These are phyloP conservation scores for Lachnellula cervina DNA, from an alignment of 2,329 filamentous ascomycete species.

Conservation along the genomic window DNA sequence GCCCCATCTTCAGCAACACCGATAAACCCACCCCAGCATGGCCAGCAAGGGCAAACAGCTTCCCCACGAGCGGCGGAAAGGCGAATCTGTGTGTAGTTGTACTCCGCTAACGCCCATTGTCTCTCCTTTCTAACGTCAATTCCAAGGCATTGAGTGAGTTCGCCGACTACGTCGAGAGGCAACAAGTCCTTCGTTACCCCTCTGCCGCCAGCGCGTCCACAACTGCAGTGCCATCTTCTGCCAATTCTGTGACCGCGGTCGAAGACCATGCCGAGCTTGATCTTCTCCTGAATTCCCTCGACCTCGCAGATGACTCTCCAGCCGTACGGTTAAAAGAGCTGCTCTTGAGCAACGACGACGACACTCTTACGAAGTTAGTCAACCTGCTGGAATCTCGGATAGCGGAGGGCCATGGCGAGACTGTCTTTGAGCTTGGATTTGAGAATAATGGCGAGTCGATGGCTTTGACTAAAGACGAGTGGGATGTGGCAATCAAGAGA, in stretches of 20 bases:
- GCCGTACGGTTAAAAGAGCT: slow-evolving; percentile 70
- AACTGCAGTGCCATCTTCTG: slow-evolving; percentile 7
- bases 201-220: slow-evolving; percentile 22
- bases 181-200: slow-evolving; percentile 70
- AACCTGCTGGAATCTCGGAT: slow-evolving; percentile 64
- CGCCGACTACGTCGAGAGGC: slow-evolving; percentile 93
- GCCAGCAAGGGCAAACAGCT: slow-evolving; percentile 53
- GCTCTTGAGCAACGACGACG: slow-evolving; percentile 60
- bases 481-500: slow-evolving; percentile 65
- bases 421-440: slow-evolving; percentile 84
- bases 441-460: slow-evolving; percentile 87
- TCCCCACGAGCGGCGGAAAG: slow-evolving; percentile 75
- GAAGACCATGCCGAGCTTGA: slow-evolving; percentile 86
- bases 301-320: slow-evolving; percentile 64
- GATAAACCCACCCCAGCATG: slow-evolving; percentile 36
- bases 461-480: slow-evolving; percentile 68
- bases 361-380: slow-evolving; percentile 57
- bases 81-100: slow-evolving; percentile 64
- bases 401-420: slow-evolving; percentile 81
- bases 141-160: slow-evolving; percentile 81
- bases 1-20: slow-evolving; percentile 1
- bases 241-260: slow-evolving; percentile 8
- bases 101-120: neutral
- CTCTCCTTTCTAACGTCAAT: neutral
- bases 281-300: slow-evolving; percentile 72